Conservation (phyloP, 306 rosid genomes). For the Spatholobus suberectus region DNA sequence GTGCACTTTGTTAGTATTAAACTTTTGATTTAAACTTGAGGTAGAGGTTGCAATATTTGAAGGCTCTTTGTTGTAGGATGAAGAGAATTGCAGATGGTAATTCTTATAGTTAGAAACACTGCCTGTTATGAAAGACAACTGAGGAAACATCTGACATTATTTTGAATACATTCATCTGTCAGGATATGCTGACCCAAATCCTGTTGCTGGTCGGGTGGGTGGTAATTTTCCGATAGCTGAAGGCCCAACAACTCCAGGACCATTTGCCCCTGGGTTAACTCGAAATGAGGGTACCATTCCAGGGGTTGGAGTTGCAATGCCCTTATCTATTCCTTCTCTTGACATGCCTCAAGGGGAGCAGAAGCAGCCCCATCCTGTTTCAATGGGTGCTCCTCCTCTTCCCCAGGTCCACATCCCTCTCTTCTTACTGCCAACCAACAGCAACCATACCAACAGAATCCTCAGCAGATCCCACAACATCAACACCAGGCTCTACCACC, state of each 20-base stretch:
- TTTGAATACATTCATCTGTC: constrained; percentile 42
- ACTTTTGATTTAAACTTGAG: constrained; percentile 25
- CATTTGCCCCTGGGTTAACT: constrained; percentile 82
- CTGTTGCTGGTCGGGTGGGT: constrained; percentile 65
- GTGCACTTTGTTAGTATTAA: neutral
- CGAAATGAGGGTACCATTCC: constrained; percentile 98
- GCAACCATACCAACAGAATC: constrained; percentile 80
- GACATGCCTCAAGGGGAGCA: constrained; percentile 84
- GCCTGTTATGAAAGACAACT: neutral
- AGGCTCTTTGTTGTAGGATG: constrained; percentile 23
- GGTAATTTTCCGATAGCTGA: constrained; percentile 79
- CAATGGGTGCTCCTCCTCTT: constrained; percentile 96
- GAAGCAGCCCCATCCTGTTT: constrained; percentile 76
- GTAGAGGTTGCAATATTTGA: constrained; percentile 13
- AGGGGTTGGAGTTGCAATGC: constrained; percentile 97
- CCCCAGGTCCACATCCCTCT: constrained; percentile 99
- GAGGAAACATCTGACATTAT: constrained; percentile 29
- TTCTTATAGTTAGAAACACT: constrained; percentile 7
- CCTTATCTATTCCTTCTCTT: constrained; percentile 70
- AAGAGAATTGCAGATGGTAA: constrained; percentile 7
- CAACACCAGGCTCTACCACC: constrained; percentile 79
- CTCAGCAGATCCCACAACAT: constrained; percentile 87
- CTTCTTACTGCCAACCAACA: constrained; percentile 90
- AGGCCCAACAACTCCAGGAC: constrained; percentile 92
- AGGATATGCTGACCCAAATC: constrained; percentile 93